A percentile compares a stretch with the other conserved stretches of the same genome.
These are phyloP conservation scores for Leptographium wingfieldii DNA, from an alignment of 2,329 filamentous ascomycete genomes.

Conservation along the genomic window DNA sequence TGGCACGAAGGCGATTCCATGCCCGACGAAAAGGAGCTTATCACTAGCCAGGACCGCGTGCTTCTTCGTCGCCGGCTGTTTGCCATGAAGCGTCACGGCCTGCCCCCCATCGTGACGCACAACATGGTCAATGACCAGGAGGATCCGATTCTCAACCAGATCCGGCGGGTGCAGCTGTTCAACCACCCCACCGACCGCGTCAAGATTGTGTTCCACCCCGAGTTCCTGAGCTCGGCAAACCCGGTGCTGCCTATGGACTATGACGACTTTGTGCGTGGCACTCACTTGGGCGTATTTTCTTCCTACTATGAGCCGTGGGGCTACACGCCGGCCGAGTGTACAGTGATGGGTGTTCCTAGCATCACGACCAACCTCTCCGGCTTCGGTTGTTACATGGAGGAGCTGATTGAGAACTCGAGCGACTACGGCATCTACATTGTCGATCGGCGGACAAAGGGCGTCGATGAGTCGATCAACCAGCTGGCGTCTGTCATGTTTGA, in stretches of 20 bases:
- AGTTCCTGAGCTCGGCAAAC: slow-evolving; percentile 92
- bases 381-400: slow-evolving; percentile 99
- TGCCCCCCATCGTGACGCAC: slow-evolving; percentile 95
- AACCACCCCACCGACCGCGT: slow-evolving; percentile 91
- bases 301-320: slow-evolving; percentile 99
- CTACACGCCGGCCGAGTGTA: slow-evolving; percentile 95
- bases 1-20: slow-evolving; percentile 93
- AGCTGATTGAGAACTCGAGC: slow-evolving; percentile 92
- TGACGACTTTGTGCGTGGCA: slow-evolving; percentile 95
- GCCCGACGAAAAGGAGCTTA: slow-evolving; percentile 93
- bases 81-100: slow-evolving; percentile 83
- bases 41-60: slow-evolving; percentile 84
- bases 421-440: slow-evolving; percentile 99
- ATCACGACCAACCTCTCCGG: slow-evolving; percentile 97
- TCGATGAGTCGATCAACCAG: slow-evolving; percentile 96
- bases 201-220: slow-evolving; percentile 96
- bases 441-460: slow-evolving; percentile 84
- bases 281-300: slow-evolving; percentile 87
- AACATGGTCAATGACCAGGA: slow-evolving; percentile 95
- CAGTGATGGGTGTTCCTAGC: slow-evolving; percentile 96
- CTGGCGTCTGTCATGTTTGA: slow-evolving; percentile 87
- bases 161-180: slow-evolving; percentile 91
- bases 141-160: slow-evolving; percentile 90
- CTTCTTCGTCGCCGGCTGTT: slow-evolving; percentile 83
- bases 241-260: slow-evolving; percentile 93